Percentiles rank a stretch among this genome's conserved stretches.
phyloP scores from a whole-genome alignment of 23 red algal species.

The Gracilaria domingensis region DNA sequence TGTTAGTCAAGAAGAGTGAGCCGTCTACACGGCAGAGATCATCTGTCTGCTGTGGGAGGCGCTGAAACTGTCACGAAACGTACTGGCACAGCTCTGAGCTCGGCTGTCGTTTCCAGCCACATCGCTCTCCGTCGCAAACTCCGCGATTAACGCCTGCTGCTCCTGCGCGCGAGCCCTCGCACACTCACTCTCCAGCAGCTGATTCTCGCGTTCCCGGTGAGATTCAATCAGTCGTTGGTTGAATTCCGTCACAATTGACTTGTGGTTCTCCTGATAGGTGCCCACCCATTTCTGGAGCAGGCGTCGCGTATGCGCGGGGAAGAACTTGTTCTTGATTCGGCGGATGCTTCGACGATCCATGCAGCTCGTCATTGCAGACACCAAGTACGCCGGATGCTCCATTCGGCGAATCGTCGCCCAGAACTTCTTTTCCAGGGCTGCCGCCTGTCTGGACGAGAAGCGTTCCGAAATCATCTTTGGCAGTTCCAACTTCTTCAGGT shows the following conservation, averaged over 20 bases:
- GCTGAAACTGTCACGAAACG: constrained; percentile 39
- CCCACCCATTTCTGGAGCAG: constrained; percentile 9
- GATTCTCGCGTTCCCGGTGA: constrained; percentile 35
- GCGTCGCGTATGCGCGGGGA: constrained; percentile 6
- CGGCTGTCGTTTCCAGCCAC: constrained; percentile 17
- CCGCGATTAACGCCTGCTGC: not conserved
- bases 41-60: constrained; percentile 22
- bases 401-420: constrained; percentile 19
- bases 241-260: constrained; percentile 32
- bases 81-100: constrained; percentile 37
- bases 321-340: constrained; percentile 36
- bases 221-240: constrained; percentile 25
- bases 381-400: constrained; percentile 21
- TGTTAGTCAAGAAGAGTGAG: not conserved
- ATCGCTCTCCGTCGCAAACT: not conserved
- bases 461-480: constrained; percentile 28
- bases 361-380: constrained; percentile 27
- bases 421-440: constrained; percentile 34
- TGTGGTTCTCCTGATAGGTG: constrained; percentile 38
- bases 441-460: constrained; percentile 5
- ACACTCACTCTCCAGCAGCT: constrained; percentile 46
- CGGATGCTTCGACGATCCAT: constrained; percentile 36
- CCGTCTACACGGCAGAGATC: constrained; percentile 8
- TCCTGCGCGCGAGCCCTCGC: constrained; percentile 18
- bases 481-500: constrained; percentile 41